phyloP scores from a whole-genome alignment of 139 green algal genomes.

The Coccomyxa sp. region DNA sequence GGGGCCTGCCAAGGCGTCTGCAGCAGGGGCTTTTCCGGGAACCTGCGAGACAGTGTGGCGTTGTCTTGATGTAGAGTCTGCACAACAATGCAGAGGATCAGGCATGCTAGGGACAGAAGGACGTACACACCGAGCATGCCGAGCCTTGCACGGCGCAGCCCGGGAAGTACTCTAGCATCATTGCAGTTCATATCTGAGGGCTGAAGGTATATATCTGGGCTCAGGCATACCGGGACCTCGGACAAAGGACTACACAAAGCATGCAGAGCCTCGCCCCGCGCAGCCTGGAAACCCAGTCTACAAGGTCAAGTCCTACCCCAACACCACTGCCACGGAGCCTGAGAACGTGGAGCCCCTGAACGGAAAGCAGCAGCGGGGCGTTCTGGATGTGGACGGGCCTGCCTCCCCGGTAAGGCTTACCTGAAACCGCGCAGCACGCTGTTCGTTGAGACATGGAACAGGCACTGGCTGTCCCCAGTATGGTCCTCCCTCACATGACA shows the following conservation, averaged over 20 bases:
- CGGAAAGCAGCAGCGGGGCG: neutral
- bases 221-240: neutral
- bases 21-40: neutral
- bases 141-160: too few relatives aligned
- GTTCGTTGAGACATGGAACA: neutral
- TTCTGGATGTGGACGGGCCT: neutral
- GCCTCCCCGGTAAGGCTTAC: neutral
- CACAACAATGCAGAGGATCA: neutral
- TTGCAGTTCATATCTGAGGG: too few relatives aligned
- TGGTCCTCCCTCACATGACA: neutral
- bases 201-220: too few relatives aligned
- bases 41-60: neutral
- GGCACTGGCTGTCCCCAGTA: neutral
- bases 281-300: neutral
- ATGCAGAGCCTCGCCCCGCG: neutral
- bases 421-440: neutral
- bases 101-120: neutral
- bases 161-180: neutral
- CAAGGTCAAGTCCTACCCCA: neutral
- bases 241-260: neutral
- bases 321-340: neutral
- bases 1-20: neutral
- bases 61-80: neutral
- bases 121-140: neutral
- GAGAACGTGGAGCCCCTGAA: neutral